Evolutionary conservation across 495 filamentous ascomycete genomes (phyloP), one percentile per base, ranked within the genome.

Genomic region (Peziza echinospora): DNA sequence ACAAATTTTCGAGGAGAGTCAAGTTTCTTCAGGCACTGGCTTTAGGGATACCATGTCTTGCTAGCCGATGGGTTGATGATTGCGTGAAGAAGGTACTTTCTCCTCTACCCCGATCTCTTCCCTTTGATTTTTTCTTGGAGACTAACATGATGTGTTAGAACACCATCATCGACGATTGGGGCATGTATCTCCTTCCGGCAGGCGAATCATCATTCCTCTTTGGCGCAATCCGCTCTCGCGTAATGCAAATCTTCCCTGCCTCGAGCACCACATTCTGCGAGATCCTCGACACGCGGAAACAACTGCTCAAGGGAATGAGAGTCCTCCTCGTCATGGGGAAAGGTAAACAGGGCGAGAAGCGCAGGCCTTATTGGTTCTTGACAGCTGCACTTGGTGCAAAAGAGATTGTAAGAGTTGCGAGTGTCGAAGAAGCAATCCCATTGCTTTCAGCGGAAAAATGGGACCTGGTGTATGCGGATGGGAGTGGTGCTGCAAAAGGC

Each of bases 11-110:
- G 10, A 76, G 89, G n/a, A 79, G 80, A 47, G 73, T 76, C 26
- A 97, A 97, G 52, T 93, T 89, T 62, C 80, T 97, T 70, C 87
- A 96, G 60, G 89, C 89, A 0, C 74, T 97, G 10, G 86, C 91
- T 6, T 71, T 97, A 3, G 82, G 83, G 4, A 59, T 97, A 1
- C 91, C 91, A 0, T 91, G 84, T 51, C 68, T 97, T 5, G 75
- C 78, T 4, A 69, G 69, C 0, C 73, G 76, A 24, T 97, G 91
- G 91, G 65, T 96, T 46, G 67, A 71, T 24, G 75, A 81, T 45
- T 91, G 83, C 52, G 62, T 82, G 2, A 57, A 67, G 6, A 69
- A 71, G 46, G n/a, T n/a, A n/a, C n/a, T n/a, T n/a, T n/a, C n/a
- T n/a, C n/a, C n/a, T n/a, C n/a, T n/a, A n/a, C n/a, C n/a, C n/a